These are phyloP conservation scores for Penicillium verhagenii DNA, from an alignment of 495 filamentous ascomycete species.

Conservation along the genomic window DNA sequence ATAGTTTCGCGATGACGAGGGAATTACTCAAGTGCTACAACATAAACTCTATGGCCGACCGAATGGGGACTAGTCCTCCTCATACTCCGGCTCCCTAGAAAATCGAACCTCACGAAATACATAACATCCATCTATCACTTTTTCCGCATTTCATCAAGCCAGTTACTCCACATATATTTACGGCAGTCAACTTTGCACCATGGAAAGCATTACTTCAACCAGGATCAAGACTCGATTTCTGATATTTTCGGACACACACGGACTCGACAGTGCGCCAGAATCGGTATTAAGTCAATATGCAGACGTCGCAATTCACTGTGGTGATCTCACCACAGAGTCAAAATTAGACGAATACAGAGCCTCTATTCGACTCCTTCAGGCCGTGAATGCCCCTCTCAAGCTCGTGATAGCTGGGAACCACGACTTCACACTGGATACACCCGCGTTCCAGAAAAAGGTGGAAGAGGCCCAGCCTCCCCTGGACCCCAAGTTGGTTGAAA, in stretches of 20 bases:
- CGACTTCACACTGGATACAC: conserved; percentile 61
- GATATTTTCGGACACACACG: conserved; percentile 60
- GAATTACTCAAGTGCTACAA: too few relatives aligned
- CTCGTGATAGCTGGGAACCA: conserved; percentile 76
- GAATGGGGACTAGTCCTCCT: too few relatives aligned
- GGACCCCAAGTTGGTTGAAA: conserved; percentile 23
- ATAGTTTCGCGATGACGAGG: too few relatives aligned
- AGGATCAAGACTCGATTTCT: conserved; percentile 47
- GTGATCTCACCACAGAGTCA: conserved; percentile 63
- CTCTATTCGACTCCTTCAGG: conserved; percentile 47
- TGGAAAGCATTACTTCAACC: not conserved
- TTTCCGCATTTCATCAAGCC: too few relatives aligned
- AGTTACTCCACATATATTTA: too few relatives aligned
- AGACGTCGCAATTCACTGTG: conserved; percentile 68
- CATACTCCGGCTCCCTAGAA: too few relatives aligned
- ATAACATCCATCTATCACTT: too few relatives aligned
- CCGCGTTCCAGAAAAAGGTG: conserved; percentile 32
- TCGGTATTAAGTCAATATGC: conserved; percentile 34
- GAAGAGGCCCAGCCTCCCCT: conserved; percentile 21
- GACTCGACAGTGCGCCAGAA: conserved; percentile 22
- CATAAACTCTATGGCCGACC: too few relatives aligned
- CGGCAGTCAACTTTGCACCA: too few relatives aligned
- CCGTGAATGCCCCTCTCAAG: conserved; percentile 60
- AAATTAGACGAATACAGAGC: conserved; percentile 52
- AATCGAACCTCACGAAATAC: too few relatives aligned